phyloP scores from a whole-genome alignment of 176 grass and related monocot species.

The Musa schizocarpa region DNA sequence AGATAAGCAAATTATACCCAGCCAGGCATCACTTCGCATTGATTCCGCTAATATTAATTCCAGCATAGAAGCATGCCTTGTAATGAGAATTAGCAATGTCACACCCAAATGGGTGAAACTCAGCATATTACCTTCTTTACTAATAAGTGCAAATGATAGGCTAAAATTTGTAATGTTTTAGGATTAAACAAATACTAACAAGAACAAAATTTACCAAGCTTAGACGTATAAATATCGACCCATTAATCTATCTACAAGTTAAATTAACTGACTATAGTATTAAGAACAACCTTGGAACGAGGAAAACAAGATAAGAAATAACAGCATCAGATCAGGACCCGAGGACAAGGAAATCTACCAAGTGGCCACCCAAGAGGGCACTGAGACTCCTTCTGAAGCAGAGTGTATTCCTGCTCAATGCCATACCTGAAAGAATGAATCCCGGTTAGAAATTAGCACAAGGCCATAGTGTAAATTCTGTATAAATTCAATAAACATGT shows the following conservation, averaged over 20 bases:
- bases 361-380: slow-evolving; percentile 20
- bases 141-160: too few relatives aligned
- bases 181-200: too few relatives aligned
- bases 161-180: too few relatives aligned
- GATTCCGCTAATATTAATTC: slow-evolving; percentile 4
- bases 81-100: slow-evolving; percentile 10
- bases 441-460: too few relatives aligned
- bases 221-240: too few relatives aligned
- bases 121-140: too few relatives aligned
- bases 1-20: neutral
- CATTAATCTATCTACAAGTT: too few relatives aligned
- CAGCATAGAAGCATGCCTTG: slow-evolving; percentile 9
- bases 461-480: too few relatives aligned
- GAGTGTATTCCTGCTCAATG: slow-evolving; percentile 19
- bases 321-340: neutral
- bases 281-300: too few relatives aligned
- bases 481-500: too few relatives aligned
- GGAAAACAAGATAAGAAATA: neutral
- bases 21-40: slow-evolving; percentile 16
- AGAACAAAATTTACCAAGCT: too few relatives aligned
- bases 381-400: slow-evolving; percentile 10
- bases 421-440: slow-evolving; percentile 2
- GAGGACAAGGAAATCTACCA: slow-evolving; percentile 13
- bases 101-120: neutral
- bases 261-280: too few relatives aligned